Percentiles rank a stretch among this genome's conserved stretches.
These are phyloP conservation scores for Candida endomychidarum DNA, from an alignment of 805 yeast genomes.

Conservation along the genomic window DNA sequence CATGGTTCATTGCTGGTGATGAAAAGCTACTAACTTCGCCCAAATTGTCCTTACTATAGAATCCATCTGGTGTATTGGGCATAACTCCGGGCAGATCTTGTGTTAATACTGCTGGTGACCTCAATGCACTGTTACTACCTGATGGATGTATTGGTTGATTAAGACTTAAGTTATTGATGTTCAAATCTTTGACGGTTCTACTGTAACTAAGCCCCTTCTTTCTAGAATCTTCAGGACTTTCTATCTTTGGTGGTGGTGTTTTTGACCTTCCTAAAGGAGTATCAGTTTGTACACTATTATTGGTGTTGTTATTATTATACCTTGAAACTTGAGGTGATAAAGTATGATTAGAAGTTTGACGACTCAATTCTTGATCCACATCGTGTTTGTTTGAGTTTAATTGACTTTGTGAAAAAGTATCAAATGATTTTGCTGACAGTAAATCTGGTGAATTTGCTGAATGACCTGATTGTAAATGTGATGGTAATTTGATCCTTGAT, in stretches of 20 bases:
- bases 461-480: conserved; percentile 21
- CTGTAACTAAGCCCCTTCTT: conserved; percentile 12
- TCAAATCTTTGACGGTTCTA: conserved; percentile 15
- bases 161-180: conserved; percentile 12
- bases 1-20: conserved; percentile 17
- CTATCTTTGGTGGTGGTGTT: conserved; percentile 13
- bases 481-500: conserved; percentile 34
- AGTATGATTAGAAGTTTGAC: conserved; percentile 8
- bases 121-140: conserved; percentile 2
- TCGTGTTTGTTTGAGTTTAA: not conserved
- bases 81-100: conserved; percentile 2
- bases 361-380: conserved; percentile 1
- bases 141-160: not conserved
- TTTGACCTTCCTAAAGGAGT: conserved; percentile 11
- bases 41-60: conserved; percentile 10
- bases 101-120: conserved; percentile 14
- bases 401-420: not conserved
- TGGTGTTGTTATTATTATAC: not conserved
- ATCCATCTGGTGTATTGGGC: conserved; percentile 27
- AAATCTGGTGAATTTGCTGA: conserved; percentile 8
- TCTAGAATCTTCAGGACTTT: conserved; percentile 11
- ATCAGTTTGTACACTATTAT: conserved; percentile 11
- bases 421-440: not conserved
- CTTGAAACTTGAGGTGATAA: conserved; percentile 2
- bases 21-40: conserved; percentile 17